Conservation (phyloP, 805 yeast species). For the Ogataea kodamae region DNA sequence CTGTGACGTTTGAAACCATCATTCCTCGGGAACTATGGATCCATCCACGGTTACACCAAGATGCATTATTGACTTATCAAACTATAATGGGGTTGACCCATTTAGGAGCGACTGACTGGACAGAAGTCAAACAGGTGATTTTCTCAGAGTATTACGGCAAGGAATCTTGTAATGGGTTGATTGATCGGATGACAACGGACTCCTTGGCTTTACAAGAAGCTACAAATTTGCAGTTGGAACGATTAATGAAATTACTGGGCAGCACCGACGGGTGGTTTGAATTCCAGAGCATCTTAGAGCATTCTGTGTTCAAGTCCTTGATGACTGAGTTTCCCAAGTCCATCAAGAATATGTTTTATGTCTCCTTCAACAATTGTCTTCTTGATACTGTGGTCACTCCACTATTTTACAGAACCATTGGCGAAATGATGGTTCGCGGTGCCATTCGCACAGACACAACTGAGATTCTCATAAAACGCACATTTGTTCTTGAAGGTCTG, state of each 20-base stretch:
- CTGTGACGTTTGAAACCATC: conserved; percentile 6
- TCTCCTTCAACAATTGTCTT: conserved; percentile 24
- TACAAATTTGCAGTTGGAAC: conserved; percentile 10
- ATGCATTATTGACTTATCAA: conserved; percentile 32
- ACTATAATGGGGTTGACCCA: conserved; percentile 25
- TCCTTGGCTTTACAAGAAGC: conserved; percentile 1
- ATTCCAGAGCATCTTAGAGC: conserved; percentile 20
- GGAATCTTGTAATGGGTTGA: conserved; percentile 18
- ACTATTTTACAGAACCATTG: conserved; percentile 24
- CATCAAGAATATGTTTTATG: conserved; percentile 16
- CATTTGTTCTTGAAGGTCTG: conserved; percentile 26
- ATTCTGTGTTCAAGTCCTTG: conserved; percentile 20
- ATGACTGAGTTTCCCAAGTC: conserved; percentile 27
- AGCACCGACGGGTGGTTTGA: conserved; percentile 7
- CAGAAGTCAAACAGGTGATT: conserved; percentile 22
- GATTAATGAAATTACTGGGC: conserved; percentile 19
- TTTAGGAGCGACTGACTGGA: conserved; percentile 20
- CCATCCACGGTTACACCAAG: conserved; percentile 30
- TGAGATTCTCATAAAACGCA: conserved; percentile 21
- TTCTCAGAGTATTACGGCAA: conserved; percentile 27
- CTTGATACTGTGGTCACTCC: conserved; percentile 27
- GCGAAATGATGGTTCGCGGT: conserved; percentile 18
- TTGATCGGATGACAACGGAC: conserved; percentile 21
- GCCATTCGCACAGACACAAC: conserved; percentile 3
- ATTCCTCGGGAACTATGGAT: conserved; percentile 33